phyloP scores from a whole-genome alignment of 495 filamentous ascomycete genomes.

The Annulohypoxylon stygium region DNA sequence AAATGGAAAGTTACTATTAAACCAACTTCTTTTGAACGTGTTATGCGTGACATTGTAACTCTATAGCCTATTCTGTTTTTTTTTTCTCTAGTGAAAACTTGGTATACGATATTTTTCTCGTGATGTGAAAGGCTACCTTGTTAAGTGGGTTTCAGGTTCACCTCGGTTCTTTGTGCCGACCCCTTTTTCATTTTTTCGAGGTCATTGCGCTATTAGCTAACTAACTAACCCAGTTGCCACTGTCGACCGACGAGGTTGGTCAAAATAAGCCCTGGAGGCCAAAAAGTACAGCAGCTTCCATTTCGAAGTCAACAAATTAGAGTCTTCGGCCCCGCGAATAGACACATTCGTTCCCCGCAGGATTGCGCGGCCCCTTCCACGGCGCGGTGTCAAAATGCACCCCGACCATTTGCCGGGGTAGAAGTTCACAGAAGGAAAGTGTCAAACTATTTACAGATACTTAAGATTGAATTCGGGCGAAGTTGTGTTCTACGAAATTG shows the following conservation, averaged over 20 bases:
- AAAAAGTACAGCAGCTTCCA: not conserved
- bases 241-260: constrained; percentile 13
- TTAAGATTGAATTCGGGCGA: not conserved
- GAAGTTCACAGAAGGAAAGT: not conserved
- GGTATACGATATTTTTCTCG: not conserved
- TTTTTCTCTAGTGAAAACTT: not conserved
- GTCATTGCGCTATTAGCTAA: constrained; percentile 1
- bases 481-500: constrained; percentile 5
- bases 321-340: not conserved
- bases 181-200: not conserved
- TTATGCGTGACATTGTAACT: constrained; percentile 19
- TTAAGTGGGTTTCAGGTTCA: not conserved
- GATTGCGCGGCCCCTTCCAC: constrained; percentile 29
- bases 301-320: not conserved
- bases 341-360: constrained; percentile 7
- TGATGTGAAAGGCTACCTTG: constrained; percentile 8
- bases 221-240: constrained; percentile 1
- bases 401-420: constrained; percentile 7
- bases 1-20: constrained; percentile 26
- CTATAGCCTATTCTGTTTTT: not conserved
- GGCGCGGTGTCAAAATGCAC: constrained; percentile 12
- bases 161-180: constrained; percentile 1
- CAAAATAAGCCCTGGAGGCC: too few relatives aligned
- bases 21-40: not conserved
- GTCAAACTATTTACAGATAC: not conserved